Percentiles rank a stretch among this genome's conserved stretches.
Conservation (phyloP, 2,329 filamentous ascomycete species). For the Colletotrichum phormii region DNA sequence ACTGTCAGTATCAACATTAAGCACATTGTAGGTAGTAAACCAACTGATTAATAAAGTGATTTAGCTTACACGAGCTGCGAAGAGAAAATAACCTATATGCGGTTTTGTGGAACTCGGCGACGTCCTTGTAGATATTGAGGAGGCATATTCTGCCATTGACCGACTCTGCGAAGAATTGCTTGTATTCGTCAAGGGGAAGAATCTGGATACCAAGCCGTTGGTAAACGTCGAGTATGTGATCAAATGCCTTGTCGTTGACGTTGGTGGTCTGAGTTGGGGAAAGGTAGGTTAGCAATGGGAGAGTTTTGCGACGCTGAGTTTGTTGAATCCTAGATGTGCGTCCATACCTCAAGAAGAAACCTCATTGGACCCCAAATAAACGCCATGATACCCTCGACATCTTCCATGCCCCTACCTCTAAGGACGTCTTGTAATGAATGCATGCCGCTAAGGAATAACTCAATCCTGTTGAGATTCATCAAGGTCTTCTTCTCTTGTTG, state of each 20-base stretch:
- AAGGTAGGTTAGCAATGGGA: neutral
- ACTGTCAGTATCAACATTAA: neutral
- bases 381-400: conserved; percentile 37
- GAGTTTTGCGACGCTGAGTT: neutral
- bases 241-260: conserved; percentile 28
- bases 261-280: conserved; percentile 5
- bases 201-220: conserved; percentile 23
- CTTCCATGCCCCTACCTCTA: neutral
- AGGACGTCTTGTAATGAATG: conserved; percentile 36
- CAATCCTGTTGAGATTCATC: conserved; percentile 43
- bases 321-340: no score
- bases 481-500: conserved; percentile 42
- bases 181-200: neutral
- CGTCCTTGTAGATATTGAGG: conserved; percentile 21
- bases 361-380: conserved; percentile 46
- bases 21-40: neutral
- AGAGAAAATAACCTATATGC: conserved; percentile 28
- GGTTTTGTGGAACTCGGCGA: conserved; percentile 18
- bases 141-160: conserved; percentile 5
- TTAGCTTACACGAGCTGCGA: conserved; percentile 12
- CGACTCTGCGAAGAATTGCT: conserved; percentile 1
- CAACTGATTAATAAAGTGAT: no score
- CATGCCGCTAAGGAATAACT: conserved; percentile 41
- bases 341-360: conserved; percentile 40
- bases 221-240: conserved; percentile 34